These are phyloP conservation scores for Staphylotrichum tortipilum DNA, from an alignment of 495 filamentous ascomycete species.

Conservation along the genomic window DNA sequence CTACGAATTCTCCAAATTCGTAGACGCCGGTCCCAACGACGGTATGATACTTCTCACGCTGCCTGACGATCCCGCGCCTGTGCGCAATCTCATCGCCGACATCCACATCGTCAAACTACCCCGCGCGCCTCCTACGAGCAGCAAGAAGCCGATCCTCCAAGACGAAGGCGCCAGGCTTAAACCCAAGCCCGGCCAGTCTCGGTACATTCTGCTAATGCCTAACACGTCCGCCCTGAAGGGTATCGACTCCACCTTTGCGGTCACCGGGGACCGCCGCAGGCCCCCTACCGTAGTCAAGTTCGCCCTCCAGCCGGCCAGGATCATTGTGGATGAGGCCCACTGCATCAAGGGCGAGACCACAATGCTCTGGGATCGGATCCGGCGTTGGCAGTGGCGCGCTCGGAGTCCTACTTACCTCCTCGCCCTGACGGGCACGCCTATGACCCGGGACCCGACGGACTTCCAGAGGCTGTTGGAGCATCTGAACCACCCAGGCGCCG, in stretches of 20 bases:
- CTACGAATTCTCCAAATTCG: neutral
- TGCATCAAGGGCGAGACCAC: neutral
- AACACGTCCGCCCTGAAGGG: neutral
- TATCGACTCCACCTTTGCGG: neutral
- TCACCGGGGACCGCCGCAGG: neutral
- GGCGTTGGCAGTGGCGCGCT: neutral
- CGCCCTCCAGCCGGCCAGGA: neutral
- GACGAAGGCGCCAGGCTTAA: neutral
- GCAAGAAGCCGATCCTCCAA: neutral
- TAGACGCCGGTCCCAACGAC: neutral
- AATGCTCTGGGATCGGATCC: neutral
- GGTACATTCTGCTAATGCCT: neutral
- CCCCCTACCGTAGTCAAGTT: neutral
- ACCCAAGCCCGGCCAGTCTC: conserved; percentile 1
- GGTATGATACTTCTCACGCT: neutral
- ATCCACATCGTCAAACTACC: neutral
- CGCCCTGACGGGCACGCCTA: neutral
- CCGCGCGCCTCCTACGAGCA: neutral
- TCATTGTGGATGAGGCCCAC: neutral
- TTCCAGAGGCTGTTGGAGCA: neutral
- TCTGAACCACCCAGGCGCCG: neutral
- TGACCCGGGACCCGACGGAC: neutral
- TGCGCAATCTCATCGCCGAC: neutral
- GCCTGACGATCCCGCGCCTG: neutral
- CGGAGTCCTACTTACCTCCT: neutral